phyloP scores from a whole-genome alignment of 805 yeast species.

The Ogataea thermomethanolica region DNA sequence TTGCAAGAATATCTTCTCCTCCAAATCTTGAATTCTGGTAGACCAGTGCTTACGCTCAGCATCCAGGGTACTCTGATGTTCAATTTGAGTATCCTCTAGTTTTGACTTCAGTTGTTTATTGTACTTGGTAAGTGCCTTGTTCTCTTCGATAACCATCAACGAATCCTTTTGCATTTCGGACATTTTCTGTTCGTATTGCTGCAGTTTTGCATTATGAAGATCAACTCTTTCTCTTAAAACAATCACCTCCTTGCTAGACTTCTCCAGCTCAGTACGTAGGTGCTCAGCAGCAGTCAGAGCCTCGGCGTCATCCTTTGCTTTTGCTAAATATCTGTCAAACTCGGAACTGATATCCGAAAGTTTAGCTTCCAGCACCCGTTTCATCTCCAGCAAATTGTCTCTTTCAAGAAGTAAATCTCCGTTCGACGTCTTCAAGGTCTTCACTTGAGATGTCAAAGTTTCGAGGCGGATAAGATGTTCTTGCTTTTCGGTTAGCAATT shows the following conservation, averaged over 20 bases:
- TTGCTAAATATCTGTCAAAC: slow-evolving; percentile 36
- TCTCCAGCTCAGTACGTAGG: slow-evolving; percentile 35
- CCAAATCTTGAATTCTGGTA: slow-evolving; percentile 50
- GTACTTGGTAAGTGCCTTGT: slow-evolving; percentile 55
- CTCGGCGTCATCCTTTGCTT: slow-evolving; percentile 31
- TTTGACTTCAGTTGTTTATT: slow-evolving; percentile 49
- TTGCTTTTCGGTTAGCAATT: slow-evolving; percentile 38
- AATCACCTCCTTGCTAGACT: slow-evolving; percentile 31
- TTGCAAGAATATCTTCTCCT: slow-evolving; percentile 44
- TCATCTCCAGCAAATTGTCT: slow-evolving; percentile 52
- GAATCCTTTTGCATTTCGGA: slow-evolving; percentile 48
- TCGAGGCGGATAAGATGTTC: slow-evolving; percentile 45
- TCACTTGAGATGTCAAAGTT: slow-evolving; percentile 49
- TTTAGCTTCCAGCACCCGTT: slow-evolving; percentile 43
- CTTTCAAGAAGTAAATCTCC: slow-evolving; percentile 62
- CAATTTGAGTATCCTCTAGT: slow-evolving; percentile 44
- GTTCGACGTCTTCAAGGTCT: slow-evolving; percentile 53
- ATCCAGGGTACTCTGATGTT: slow-evolving; percentile 50
- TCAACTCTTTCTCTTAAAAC: slow-evolving; percentile 31
- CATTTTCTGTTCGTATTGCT: slow-evolving; percentile 24
- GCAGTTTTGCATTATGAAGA: slow-evolving; percentile 20
- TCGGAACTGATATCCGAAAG: slow-evolving; percentile 40
- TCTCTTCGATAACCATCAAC: slow-evolving; percentile 61
- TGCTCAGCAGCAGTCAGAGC: slow-evolving; percentile 30
- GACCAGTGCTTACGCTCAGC: slow-evolving; percentile 55